Percentiles rank a stretch among this genome's conserved stretches.
Conservation (phyloP, 768 basidiomycete genomes). For the Kwoniella dejecticola region DNA sequence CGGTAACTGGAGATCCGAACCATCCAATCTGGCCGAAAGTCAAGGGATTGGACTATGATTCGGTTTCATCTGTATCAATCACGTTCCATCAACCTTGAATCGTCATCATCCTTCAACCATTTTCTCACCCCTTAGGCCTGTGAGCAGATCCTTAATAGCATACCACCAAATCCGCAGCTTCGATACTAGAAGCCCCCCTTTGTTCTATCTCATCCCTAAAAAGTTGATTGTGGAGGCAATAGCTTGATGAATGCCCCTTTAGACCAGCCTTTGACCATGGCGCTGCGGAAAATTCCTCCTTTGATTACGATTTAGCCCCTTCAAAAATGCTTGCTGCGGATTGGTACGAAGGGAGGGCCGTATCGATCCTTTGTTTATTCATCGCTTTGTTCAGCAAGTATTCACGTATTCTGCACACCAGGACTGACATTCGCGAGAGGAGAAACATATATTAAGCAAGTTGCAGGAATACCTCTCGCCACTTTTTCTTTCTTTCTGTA, state of each 20-base stretch:
- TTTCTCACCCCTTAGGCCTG: neutral
- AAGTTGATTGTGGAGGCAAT: too few species aligned
- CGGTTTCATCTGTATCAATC: too few species aligned
- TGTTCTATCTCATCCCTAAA: neutral
- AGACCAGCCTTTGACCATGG: neutral
- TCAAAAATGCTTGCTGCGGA: slow-evolving; percentile 4
- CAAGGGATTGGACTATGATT: too few species aligned
- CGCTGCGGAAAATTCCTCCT: neutral
- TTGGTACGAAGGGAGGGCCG: neutral
- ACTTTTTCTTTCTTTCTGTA: slow-evolving; percentile 6
- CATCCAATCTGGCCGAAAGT: too few species aligned
- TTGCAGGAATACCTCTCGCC: slow-evolving; percentile 3
- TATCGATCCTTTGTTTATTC: slow-evolving; percentile 10
- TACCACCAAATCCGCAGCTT: neutral
- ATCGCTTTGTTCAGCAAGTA: slow-evolving; percentile 3
- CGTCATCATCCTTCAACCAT: neutral
- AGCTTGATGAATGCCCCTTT: neutral
- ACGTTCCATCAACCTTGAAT: too few species aligned
- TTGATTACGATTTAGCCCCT: slow-evolving; percentile 1
- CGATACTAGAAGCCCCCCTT: neutral
- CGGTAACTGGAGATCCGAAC: too few species aligned
- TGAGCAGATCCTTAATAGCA: neutral
- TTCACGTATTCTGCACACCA: neutral
- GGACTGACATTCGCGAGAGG: neutral
- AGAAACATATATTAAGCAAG: slow-evolving; percentile 16